Percentiles rank a stretch among this genome's conserved stretches.
Evolutionary conservation across 2,329 filamentous ascomycete genomes (phyloP).

Genomic region (Harringtonia aguacate): DNA sequence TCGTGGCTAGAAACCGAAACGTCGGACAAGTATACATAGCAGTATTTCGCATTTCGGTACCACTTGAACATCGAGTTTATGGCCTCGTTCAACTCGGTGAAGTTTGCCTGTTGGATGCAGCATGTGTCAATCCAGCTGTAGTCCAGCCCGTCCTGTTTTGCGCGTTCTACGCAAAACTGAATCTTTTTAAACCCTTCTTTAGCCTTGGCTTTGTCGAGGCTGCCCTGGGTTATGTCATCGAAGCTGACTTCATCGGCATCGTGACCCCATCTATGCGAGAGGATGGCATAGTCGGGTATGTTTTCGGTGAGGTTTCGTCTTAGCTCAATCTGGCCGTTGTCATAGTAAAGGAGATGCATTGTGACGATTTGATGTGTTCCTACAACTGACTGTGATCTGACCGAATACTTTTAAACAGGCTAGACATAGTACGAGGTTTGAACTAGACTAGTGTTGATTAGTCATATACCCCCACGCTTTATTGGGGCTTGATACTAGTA

Average conservation of each 20-base stretch:
- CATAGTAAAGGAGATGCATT: neutral
- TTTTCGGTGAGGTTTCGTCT: neutral
- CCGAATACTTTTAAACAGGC: too few relatives aligned
- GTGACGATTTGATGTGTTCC: neutral
- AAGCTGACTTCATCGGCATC: constrained; percentile 4
- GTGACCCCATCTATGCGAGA: constrained; percentile 7
- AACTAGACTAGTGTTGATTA: too few relatives aligned
- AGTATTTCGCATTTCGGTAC: constrained; percentile 12
- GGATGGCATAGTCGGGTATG: constrained; percentile 5
- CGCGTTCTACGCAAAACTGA: neutral
- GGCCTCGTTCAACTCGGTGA: constrained; percentile 14
- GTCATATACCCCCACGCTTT: too few relatives aligned
- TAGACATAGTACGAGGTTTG: too few relatives aligned
- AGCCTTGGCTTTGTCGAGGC: neutral
- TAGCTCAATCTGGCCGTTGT: neutral
- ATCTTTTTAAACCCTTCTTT: constrained; percentile 6
- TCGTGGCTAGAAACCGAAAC: neutral
- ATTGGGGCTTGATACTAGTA: too few relatives aligned
- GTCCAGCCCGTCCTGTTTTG: constrained; percentile 12
- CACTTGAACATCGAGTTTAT: constrained; percentile 13
- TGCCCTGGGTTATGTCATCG: neutral
- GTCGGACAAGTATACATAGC: constrained; percentile 14
- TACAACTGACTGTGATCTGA: too few relatives aligned
- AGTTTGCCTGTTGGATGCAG: constrained; percentile 18
- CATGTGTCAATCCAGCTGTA: constrained; percentile 9